Evolutionary conservation across 2,329 filamentous ascomycete genomes (phyloP), one percentile per base, ranked within the genome.

Genomic region (Aspergillus tamarii): DNA sequence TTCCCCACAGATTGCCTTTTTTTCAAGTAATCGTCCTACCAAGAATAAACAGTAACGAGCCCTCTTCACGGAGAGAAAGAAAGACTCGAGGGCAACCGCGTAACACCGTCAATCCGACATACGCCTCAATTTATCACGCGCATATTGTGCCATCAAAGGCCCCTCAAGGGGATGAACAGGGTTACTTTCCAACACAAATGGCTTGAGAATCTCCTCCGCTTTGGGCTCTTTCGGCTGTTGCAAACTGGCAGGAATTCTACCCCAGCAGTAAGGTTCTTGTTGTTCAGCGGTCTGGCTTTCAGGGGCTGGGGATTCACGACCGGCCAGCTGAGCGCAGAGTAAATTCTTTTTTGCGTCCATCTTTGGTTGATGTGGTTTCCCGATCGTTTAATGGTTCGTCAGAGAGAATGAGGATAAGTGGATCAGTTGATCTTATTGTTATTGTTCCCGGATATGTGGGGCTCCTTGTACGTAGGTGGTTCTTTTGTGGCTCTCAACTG

Each of bases 101-200:
- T 21, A 19, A 9, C 28, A 16, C 19, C 8, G 16, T 52, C 28
- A 52, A 11, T 32, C 12, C 14, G 48, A 52, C 48, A 52, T 52
- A 52, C 19, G 48, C 48, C 48, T 52, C 48, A 19, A 14, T 45
- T 57, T 57, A 45, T 57, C 55, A 21, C 55, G 36, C n/a, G 55
- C 55, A 21, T 57, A 57, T 21, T 57, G 21, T 23, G 21, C 23
- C 55, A 57, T 32, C 8, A 43, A 11, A 32, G 36, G 55, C 3
- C 36, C 55, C 55, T 57, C 55, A 2, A 57, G 55, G 16, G 55
- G 55, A 43, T 57, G 55, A 30, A 57, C 16, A 32, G 55, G 55
- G 23, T 57, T 57, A 45, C 55, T 57, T 28, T 57, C 55, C 55
- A 57, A 30, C 9, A 23, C n/a, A 45, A 43, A 57, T 5, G 55